These are phyloP conservation scores for Herpotrichia juniperi DNA, from an alignment of 2,329 filamentous ascomycete genomes.

Conservation along the genomic window DNA sequence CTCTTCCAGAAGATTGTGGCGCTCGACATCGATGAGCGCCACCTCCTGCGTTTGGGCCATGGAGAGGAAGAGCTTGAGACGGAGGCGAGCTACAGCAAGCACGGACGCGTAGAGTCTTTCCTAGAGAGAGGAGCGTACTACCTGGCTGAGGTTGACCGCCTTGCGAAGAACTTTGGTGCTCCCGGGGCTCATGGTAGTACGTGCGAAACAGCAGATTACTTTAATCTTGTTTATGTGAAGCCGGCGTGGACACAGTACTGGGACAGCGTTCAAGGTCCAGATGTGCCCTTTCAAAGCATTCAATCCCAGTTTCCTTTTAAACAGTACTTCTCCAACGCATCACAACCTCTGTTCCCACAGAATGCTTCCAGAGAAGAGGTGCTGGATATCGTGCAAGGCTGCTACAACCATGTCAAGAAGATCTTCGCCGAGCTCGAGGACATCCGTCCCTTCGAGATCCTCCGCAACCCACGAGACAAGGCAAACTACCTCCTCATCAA, in stretches of 20 bases:
- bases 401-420: slow-evolving; percentile 84
- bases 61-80: slow-evolving; percentile 93
- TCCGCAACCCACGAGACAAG: slow-evolving; percentile 87
- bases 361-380: slow-evolving; percentile 69
- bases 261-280: slow-evolving; percentile 64
- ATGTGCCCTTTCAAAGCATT: slow-evolving; percentile 66
- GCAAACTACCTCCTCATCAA: slow-evolving; percentile 94
- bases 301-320: slow-evolving; percentile 84
- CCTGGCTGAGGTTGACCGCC: slow-evolving; percentile 81
- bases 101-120: slow-evolving; percentile 93
- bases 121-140: slow-evolving; percentile 82
- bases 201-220: slow-evolving; percentile 96
- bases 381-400: slow-evolving; percentile 80
- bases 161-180: slow-evolving; percentile 83
- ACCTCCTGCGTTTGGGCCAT: slow-evolving; percentile 89
- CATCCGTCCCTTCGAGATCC: slow-evolving; percentile 91
- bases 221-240: slow-evolving; percentile 88
- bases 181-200: slow-evolving; percentile 95
- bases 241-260: slow-evolving; percentile 89
- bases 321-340: slow-evolving; percentile 83
- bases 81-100: slow-evolving; percentile 87
- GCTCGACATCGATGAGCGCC: slow-evolving; percentile 92
- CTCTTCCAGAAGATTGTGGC: slow-evolving; percentile 98
- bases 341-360: slow-evolving; percentile 80
- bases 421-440: slow-evolving; percentile 93